Evolutionary conservation across 495 filamentous ascomycete species (phyloP).

Genomic region (Xeromyces bisporus): DNA sequence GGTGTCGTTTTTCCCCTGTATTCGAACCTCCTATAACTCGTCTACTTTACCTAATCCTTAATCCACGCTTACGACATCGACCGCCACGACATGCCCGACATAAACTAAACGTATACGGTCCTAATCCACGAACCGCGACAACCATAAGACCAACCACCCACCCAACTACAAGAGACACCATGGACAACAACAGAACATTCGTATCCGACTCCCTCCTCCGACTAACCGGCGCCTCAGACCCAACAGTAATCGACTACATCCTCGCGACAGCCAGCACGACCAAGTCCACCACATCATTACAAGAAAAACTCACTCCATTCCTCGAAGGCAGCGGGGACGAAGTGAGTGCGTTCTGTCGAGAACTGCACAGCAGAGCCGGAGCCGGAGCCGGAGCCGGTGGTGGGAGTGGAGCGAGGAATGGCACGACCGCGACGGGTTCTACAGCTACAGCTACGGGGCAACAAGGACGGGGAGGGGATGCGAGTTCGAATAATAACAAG

Average conservation of each 20-base stretch:
- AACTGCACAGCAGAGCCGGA: slow-evolving; percentile 33
- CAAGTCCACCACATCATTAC: slow-evolving; percentile 33
- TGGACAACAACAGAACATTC: slow-evolving; percentile 28
- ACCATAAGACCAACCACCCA: too few species aligned
- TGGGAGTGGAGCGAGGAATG: neutral
- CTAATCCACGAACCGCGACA: too few species aligned
- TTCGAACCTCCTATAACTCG: too few species aligned
- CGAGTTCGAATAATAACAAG: too few species aligned
- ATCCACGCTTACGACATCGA: too few species aligned
- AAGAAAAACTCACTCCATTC: slow-evolving; percentile 37
- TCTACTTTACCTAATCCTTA: too few species aligned
- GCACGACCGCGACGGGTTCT: neutral
- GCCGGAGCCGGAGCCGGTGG: slow-evolving; percentile 8
- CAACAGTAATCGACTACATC: slow-evolving; percentile 45
- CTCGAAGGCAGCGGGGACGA: slow-evolving; percentile 35
- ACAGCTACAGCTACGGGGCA: slow-evolving; percentile 3
- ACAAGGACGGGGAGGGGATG: slow-evolving; percentile 2
- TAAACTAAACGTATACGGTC: too few species aligned
- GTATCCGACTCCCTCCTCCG: slow-evolving; percentile 32
- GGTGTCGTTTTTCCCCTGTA: too few species aligned
- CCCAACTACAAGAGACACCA: too few species aligned
- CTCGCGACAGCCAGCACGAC: slow-evolving; percentile 39
- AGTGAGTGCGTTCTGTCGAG: slow-evolving; percentile 33
- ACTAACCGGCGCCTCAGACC: slow-evolving; percentile 41
- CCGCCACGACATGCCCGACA: too few species aligned